Evolutionary conservation across 352 stramenopile genomes (phyloP), one percentile per base, ranked within the genome.

Genomic region (Phytophthora capsici): DNA sequence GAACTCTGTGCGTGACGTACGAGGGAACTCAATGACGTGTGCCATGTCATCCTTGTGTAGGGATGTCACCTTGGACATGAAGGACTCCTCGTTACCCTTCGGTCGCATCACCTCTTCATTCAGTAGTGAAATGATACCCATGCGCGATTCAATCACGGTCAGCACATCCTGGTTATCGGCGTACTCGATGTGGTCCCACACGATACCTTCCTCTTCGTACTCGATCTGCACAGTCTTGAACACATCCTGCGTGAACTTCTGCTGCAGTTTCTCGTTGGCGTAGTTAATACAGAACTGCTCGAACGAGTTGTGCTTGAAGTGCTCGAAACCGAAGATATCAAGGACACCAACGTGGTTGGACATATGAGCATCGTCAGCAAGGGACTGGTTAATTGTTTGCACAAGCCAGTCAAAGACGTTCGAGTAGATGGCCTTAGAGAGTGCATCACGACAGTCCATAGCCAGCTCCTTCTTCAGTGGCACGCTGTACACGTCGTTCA

Each of bases 271-370:
- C 48, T 97, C 91, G 69, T 97, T 97, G 37, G 86, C 88, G 59
- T 90, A 97, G 78, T 97, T 97, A 59, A 97, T 97, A 46, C 90
- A 97, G 26, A 97, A 89, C 65, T 98, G 94, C 75, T 98, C 94
- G 51, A 98, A 98, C 52, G 90, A 96, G 77, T 97, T 97, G 77
- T 95, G 86, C 62, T 97, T 96, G 79, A 99, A 99, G 71, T 97
- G 97, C 80, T 99, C 97, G 67, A 99, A 99, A 46, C 97, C 97
- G 67, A 99, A 99, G 68, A 99, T 99, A 90, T 99, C 97, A 51
- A 99, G 79, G 44, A 99, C 94, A 47, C 97, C 97, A 36, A 98
- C 95, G 38, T 93, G 82, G 59, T 95, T 89, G 49, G 79, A 43
- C 82, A 91, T 94, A 59, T 91, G 77, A n/a, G 66, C 68, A 58